Base-by-base conservation (phyloP, 108 stramenopile species). In the Phaeodactylum tricornutum region DNA sequence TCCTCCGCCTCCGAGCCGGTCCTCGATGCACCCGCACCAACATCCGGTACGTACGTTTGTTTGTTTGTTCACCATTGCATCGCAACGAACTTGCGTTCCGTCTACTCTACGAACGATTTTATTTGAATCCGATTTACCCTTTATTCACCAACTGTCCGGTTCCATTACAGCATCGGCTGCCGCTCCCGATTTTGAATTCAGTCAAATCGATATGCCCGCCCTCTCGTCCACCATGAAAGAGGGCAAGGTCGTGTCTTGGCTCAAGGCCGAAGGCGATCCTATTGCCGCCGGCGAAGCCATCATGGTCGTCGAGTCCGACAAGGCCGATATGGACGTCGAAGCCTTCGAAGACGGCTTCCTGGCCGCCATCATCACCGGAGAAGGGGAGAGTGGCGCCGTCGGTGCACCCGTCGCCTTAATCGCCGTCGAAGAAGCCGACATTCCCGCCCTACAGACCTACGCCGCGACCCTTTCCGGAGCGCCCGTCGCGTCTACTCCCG, bases 251-350 rank as follows among this genome's bases (percentile, higher is more conserved):
- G 96, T 98, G 15, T 84, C 91, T 20, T 98, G 96, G 96, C 62
- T 92, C 29, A 94, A 95, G 64, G 65, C 64, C 8, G 86, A 89
- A 40, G 96, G 96, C 35, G 96, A 96, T 53, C 57, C 79, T 24
- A 82, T 98, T 29, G 65, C 80, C 42, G 79, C 87, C 5, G 95
- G 94, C 2, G 95, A 98, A 55, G 84, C 95, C 12, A 79, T 95
- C 53, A 91, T 98, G 84, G 93, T 96, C 29, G 94, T 96, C 8
- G 96, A 96, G 69, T 84, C 81, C 42, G 96, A 98, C 61, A 97
- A 97, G 72, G 96, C 96, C 12, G 96, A 97, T 58, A 97, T 97
- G 96, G 96, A 97, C 57, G 90, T 96, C 4, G 96, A 97, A 52
- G 85, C 94, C 1, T 97, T 96, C 43, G 91, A 93, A 38, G 93